These are phyloP conservation scores for Eucalyptus polyanthemos DNA, from an alignment of 345 rosid genomes.

Conservation along the genomic window DNA sequence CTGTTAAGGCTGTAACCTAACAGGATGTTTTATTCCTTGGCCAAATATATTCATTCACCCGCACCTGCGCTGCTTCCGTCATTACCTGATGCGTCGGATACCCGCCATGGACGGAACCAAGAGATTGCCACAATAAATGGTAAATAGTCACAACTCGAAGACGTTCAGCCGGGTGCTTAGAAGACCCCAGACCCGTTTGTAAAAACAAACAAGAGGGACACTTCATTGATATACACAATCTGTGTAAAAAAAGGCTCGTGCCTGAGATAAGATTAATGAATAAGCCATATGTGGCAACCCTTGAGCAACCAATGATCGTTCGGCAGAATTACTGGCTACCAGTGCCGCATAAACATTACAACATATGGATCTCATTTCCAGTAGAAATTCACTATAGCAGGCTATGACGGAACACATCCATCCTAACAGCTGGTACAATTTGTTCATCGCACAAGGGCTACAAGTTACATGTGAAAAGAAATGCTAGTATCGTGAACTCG, in stretches of 20 bases:
- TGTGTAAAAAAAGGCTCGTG: background rate
- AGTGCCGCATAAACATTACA: background rate
- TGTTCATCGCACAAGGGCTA: background rate
- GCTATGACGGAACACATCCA: background rate
- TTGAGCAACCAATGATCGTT: background rate
- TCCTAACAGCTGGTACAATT: background rate
- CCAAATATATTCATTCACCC: background rate
- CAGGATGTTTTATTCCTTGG: background rate
- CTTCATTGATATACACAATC: background rate
- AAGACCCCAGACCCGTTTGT: background rate
- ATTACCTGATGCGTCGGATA: background rate
- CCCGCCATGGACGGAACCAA: background rate
- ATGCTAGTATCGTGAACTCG: background rate
- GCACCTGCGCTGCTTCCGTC: background rate
- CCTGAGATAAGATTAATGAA: background rate
- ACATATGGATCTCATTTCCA: background rate
- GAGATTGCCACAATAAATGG: background rate
- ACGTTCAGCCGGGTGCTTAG: background rate
- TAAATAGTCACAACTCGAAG: background rate
- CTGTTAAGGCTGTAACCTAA: background rate
- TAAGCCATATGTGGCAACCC: background rate
- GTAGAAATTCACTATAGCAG: background rate
- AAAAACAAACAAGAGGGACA: background rate
- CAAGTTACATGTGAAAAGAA: background rate
- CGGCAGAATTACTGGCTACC: background rate